These are phyloP conservation scores for Schwanniomyces sp. DNA, from an alignment of 805 yeast species.

Conservation along the genomic window DNA sequence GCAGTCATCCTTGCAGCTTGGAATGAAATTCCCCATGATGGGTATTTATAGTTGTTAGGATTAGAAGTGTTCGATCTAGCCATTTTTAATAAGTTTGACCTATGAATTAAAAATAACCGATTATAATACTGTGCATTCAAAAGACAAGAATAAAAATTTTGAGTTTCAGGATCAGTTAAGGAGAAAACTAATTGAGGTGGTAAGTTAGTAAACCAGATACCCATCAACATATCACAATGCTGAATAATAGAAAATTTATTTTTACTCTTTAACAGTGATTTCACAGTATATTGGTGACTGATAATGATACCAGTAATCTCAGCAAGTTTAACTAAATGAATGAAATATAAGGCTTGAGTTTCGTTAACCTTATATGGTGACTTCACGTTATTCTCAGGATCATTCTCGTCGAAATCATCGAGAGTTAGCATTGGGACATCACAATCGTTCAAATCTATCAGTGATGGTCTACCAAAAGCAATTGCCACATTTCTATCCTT, in stretches of 20 bases:
- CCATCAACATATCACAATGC: conserved; percentile 76
- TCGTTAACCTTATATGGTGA: conserved; percentile 47
- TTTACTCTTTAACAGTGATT: conserved; percentile 51
- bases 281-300: conserved; percentile 68
- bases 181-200: conserved; percentile 64
- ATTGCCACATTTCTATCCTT: conserved; percentile 70
- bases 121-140: conserved; percentile 72
- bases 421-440: conserved; percentile 70
- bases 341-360: conserved; percentile 55
- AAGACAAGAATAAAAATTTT: conserved; percentile 56
- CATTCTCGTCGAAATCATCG: conserved; percentile 64
- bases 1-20: conserved; percentile 79
- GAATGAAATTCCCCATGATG: conserved; percentile 80
- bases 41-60: conserved; percentile 50
- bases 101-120: conserved; percentile 66
- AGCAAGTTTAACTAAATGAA: conserved; percentile 62
- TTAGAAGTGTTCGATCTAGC: conserved; percentile 39
- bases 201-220: conserved; percentile 68
- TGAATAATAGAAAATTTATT: conserved; percentile 47
- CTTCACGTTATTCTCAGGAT: conserved; percentile 22
- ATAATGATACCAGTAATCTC: conserved; percentile 71
- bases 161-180: conserved; percentile 53
- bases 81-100: conserved; percentile 61
- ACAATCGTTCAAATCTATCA: conserved; percentile 69
- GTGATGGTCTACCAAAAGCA: conserved; percentile 72